phyloP scores from a whole-genome alignment of 2,329 filamentous ascomycete genomes.

The Sarocladium brachiariae region DNA sequence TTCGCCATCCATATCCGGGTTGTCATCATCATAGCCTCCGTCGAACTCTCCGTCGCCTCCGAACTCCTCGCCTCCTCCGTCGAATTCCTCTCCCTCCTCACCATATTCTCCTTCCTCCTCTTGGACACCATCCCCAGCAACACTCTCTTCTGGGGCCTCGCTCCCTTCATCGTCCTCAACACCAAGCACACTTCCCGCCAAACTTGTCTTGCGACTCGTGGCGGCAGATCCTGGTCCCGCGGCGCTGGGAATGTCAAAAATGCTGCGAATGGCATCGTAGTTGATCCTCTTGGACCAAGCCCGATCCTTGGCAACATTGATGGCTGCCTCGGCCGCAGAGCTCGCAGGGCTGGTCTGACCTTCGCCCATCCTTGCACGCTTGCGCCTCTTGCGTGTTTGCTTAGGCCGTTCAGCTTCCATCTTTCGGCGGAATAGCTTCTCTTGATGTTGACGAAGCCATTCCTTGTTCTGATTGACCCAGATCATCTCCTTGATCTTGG shows the following conservation, averaged over 20 bases:
- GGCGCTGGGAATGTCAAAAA: slow-evolving; percentile 44
- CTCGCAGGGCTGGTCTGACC: slow-evolving; percentile 59
- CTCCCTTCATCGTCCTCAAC: slow-evolving; percentile 23
- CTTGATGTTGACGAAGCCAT: slow-evolving; percentile 80
- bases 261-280: slow-evolving; percentile 54
- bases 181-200: slow-evolving; percentile 29
- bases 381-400: slow-evolving; percentile 48
- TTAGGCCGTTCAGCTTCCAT: slow-evolving; percentile 50
- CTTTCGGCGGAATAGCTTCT: slow-evolving; percentile 72
- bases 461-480: slow-evolving; percentile 96
- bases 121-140: slow-evolving; percentile 24
- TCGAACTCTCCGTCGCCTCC: slow-evolving; percentile 25
- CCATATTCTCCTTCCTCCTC: slow-evolving; percentile 25
- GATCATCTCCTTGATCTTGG: slow-evolving; percentile 77
- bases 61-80: slow-evolving; percentile 27
- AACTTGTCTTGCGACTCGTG: slow-evolving; percentile 37
- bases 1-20: slow-evolving; percentile 30
- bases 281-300: slow-evolving; percentile 71
- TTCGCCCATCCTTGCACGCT: slow-evolving; percentile 54
- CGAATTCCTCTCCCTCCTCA: slow-evolving; percentile 30
- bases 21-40: slow-evolving; percentile 29
- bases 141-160: slow-evolving; percentile 28
- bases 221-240: slow-evolving; percentile 42
- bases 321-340: slow-evolving; percentile 62
- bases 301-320: slow-evolving; percentile 59